phyloP scores from a whole-genome alignment of 1,139 yeast genomes.

The Yamadazyma triangularis region DNA sequence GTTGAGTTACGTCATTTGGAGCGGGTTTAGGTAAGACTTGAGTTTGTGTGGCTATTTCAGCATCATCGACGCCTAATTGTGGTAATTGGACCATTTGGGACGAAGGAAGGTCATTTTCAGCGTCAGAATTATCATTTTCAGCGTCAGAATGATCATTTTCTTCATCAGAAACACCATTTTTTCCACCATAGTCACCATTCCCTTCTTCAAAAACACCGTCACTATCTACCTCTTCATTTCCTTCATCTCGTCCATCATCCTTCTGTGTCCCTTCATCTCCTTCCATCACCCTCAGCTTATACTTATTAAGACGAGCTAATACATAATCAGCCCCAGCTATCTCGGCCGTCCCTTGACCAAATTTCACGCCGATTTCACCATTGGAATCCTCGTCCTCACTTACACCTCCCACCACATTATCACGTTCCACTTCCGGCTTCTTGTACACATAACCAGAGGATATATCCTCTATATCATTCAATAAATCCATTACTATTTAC shows the following conservation, averaged over 20 bases:
- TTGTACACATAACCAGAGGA: slow-evolving; percentile 1
- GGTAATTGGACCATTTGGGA: slow-evolving; percentile 15
- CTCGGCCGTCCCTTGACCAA: background rate
- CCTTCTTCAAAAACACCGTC: background rate
- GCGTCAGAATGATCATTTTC: background rate
- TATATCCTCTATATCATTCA: slow-evolving; percentile 4
- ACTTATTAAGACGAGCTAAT: background rate
- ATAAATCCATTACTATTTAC: slow-evolving; percentile 4
- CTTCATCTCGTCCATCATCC: background rate
- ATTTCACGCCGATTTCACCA: background rate
- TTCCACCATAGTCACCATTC: too few species aligned
- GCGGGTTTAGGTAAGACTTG: background rate
- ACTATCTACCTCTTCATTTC: background rate
- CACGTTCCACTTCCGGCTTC: background rate
- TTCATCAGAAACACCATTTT: background rate
- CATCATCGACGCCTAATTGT: slow-evolving; percentile 25
- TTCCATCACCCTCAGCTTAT: too few species aligned
- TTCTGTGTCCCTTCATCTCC: background rate
- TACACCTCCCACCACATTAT: background rate
- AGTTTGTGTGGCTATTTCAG: slow-evolving; percentile 13
- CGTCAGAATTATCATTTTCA: background rate
- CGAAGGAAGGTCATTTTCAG: background rate
- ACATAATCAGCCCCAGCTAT: background rate
- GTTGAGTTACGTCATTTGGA: background rate
- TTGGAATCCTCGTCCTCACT: background rate